Evolutionary conservation across 2,329 filamentous ascomycete species (phyloP).

Genomic region (Tolypocladium guangdongense): DNA sequence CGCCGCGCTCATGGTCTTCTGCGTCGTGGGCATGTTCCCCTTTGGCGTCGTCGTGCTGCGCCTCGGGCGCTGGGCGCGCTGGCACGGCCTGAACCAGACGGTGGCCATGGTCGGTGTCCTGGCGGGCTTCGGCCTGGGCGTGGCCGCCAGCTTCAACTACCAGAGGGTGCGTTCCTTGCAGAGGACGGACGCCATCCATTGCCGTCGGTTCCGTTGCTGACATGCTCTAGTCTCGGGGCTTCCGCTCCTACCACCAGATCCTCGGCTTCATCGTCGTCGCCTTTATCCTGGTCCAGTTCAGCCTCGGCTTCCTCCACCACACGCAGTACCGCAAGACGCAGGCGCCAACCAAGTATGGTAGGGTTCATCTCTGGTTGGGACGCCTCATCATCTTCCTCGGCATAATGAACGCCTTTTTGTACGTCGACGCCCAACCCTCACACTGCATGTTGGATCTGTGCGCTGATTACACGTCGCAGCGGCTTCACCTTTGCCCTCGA

Average conservation of each 20-base stretch:
- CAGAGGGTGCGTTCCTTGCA: conserved; percentile 37
- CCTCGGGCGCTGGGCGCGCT: conserved; percentile 37
- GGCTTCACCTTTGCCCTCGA: conserved; percentile 48
- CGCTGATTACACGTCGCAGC: conserved; percentile 16
- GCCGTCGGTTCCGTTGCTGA: conserved; percentile 3
- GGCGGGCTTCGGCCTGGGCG: conserved; percentile 38
- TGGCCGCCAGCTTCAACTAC: conserved; percentile 41
- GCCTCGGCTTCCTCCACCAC: conserved; percentile 45
- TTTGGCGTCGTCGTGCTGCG: conserved; percentile 43
- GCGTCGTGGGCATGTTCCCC: conserved; percentile 44
- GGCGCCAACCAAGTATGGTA: conserved; percentile 36
- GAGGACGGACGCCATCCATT: too few relatives aligned
- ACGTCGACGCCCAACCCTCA: conserved; percentile 15
- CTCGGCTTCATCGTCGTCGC: conserved; percentile 44
- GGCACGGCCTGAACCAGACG: conserved; percentile 43
- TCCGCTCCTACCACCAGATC: conserved; percentile 45
- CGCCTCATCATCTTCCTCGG: conserved; percentile 41
- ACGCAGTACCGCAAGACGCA: conserved; percentile 38
- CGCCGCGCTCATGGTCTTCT: conserved; percentile 42
- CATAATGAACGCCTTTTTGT: conserved; percentile 46
- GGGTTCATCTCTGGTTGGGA: conserved; percentile 47
- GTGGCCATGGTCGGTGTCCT: conserved; percentile 37
- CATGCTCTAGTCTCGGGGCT: conserved; percentile 34
- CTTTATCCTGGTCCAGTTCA: conserved; percentile 40
- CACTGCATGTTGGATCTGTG: neutral